Base-by-base conservation (phyloP, 257 asterid genomes). In the Salvia hispanica region DNA sequence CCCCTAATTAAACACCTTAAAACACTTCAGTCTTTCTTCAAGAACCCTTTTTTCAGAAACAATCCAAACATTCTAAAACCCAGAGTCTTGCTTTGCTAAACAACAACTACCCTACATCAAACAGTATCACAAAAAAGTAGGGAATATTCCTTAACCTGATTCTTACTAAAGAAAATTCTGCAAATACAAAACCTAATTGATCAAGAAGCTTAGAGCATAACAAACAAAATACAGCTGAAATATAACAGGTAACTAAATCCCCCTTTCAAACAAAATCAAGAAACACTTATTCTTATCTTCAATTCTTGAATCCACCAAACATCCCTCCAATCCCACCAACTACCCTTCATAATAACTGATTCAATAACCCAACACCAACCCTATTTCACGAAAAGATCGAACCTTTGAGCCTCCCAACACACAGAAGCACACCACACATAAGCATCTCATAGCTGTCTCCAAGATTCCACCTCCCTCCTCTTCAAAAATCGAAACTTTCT, bases 241-340 rank as follows among this genome's bases (percentile, higher is more conserved):
- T 10, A 59, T 33, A 54, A 64, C 66, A 25, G 66, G 62, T 3
- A 57, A 43, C 67, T 47, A 50, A 70, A 40, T 64, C 33, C 53
- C 56, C 14, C 62, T 25, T 18, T 14, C 63, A 54, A 57, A 25
- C 21, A 53, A 71, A 66, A 62, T 14, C 62, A 69, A 55, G 34
- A 54, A 66, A 43, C 55, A 45, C 42, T 46, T 62, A 6, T 60
- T 25, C 10, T 39, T 45, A 48, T 42, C 51, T 65, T 44, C 56
- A 16, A 21, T 59, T 71, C 72, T 55, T 60, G 70, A 46, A 80
- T 66, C 78, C 78, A 77, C 82, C 84, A 72, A 58, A 58, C 76
- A 57, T 66, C 66, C 72, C 73, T 74, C 85, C 82, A 74, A 69
- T 68, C 80, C 85, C 80, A 69, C 80, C 62, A 77, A 42, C 72